Conservation (phyloP, 352 stramenopile genomes). For the Plasmopara halstedii region DNA sequence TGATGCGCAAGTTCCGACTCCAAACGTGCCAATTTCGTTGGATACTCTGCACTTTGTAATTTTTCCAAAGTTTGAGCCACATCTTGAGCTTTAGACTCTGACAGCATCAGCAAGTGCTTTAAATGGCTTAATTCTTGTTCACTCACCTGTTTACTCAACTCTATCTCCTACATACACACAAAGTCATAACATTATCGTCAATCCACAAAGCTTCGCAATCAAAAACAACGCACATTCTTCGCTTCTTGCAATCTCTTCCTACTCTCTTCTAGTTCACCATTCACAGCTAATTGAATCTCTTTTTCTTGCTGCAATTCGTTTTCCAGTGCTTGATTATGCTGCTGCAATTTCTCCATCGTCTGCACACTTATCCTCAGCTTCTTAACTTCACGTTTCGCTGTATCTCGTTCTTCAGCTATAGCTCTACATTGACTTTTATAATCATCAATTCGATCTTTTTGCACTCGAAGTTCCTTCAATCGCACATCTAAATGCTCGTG, state of each 20-base stretch:
- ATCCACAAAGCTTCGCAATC: not conserved
- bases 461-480: conserved; percentile 35
- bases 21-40: conserved; percentile 37
- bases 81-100: conserved; percentile 38
- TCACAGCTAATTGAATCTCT: conserved; percentile 10
- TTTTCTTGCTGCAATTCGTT: conserved; percentile 20
- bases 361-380: conserved; percentile 18
- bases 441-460: conserved; percentile 24
- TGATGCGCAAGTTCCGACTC: conserved; percentile 41
- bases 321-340: conserved; percentile 35
- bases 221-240: conserved; percentile 17
- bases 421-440: conserved; percentile 16
- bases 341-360: conserved; percentile 29
- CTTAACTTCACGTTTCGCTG: conserved; percentile 29
- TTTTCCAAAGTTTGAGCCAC: conserved; percentile 32
- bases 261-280: conserved; percentile 14
- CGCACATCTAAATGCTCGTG: conserved; percentile 38
- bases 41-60: conserved; percentile 39
- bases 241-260: conserved; percentile 29
- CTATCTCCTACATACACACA: conserved; percentile 31
- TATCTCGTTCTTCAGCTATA: conserved; percentile 29
- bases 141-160: conserved; percentile 38
- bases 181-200: conserved; percentile 4
- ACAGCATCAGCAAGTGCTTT: conserved; percentile 40
- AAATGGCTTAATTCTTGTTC: conserved; percentile 49